Evolutionary conservation across 225 moss, liverwort and hornwort species (phyloP).

Genomic region (Thuidium tamariscinum): DNA sequence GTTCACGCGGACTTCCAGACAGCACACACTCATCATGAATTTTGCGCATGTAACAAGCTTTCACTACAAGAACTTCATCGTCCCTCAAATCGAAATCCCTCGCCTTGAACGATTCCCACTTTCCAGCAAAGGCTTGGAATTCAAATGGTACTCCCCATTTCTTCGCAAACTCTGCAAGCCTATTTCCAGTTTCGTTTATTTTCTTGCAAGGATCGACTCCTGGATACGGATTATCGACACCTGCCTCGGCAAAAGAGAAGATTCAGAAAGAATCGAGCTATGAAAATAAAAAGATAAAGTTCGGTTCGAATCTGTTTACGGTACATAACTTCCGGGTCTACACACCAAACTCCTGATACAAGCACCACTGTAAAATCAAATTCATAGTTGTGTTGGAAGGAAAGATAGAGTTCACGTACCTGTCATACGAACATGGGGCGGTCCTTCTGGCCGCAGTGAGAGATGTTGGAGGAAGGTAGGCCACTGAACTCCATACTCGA

Average conservation of each 20-base stretch:
- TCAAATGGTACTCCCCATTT: constrained; percentile 51
- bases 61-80: constrained; percentile 60
- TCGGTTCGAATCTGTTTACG: neutral
- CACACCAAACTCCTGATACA: neutral
- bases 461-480: constrained; percentile 48
- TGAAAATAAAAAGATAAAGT: neutral
- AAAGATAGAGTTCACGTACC: neutral
- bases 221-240: constrained; percentile 48
- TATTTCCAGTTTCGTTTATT: constrained; percentile 43
- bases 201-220: constrained; percentile 41
- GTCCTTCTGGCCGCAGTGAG: constrained; percentile 34
- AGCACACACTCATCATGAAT: constrained; percentile 65
- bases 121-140: constrained; percentile 54
- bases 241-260: constrained; percentile 6
- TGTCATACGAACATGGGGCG: constrained; percentile 59
- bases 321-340: neutral
- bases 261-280: neutral
- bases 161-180: constrained; percentile 42
- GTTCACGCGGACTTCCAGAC: constrained; percentile 64
- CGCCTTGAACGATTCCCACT: constrained; percentile 60
- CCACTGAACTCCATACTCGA: constrained; percentile 66
- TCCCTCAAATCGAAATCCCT: constrained; percentile 36
- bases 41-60: constrained; percentile 22
- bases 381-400: neutral
- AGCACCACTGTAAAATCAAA: neutral